These are phyloP conservation scores for Cytospora leucostoma DNA, from an alignment of 2,329 filamentous ascomycete species.

Conservation along the genomic window DNA sequence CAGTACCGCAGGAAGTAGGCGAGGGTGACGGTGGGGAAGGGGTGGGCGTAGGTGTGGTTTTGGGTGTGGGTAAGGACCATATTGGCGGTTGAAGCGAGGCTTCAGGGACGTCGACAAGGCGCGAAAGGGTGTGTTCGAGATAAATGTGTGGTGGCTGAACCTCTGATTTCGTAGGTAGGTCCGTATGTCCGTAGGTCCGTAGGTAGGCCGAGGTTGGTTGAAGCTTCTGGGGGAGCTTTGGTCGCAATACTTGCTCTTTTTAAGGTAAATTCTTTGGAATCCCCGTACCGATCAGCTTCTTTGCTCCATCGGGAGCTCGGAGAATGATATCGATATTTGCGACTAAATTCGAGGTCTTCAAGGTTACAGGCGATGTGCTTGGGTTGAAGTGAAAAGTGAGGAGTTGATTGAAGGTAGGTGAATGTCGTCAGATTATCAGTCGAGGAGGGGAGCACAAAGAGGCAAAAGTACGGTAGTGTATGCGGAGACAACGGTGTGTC, in stretches of 20 bases:
- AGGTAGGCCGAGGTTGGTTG: conserved; percentile 12
- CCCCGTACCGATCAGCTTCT: conserved; percentile 11
- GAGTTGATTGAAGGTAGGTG: conserved; percentile 12
- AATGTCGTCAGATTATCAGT: conserved; percentile 25
- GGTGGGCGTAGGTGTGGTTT: conserved; percentile 75
- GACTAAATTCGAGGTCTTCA: conserved; percentile 13
- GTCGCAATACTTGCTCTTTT: conserved; percentile 6
- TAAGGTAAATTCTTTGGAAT: conserved; percentile 16
- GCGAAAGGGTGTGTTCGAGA: not conserved
- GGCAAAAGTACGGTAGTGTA: conserved; percentile 1
- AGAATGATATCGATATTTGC: not conserved
- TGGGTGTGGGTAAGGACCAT: conserved; percentile 67
- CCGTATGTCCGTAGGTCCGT: not conserved
- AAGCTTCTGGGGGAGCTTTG: conserved; percentile 1
- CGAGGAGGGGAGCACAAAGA: conserved; percentile 21
- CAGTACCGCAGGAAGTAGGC: conserved; percentile 90
- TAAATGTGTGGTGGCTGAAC: conserved; percentile 10
- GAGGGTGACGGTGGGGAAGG: conserved; percentile 81
- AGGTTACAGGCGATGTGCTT: conserved; percentile 9
- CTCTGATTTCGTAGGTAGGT: conserved; percentile 8
- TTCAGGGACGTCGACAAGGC: not conserved
- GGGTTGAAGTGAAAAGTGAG: not conserved
- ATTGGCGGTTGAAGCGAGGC: conserved; percentile 34
- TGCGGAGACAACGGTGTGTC: conserved; percentile 20
- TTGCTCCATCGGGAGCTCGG: conserved; percentile 25